Base-by-base conservation (phyloP, 1,139 yeast species). In the Scheffersomyces parashehatae region DNA sequence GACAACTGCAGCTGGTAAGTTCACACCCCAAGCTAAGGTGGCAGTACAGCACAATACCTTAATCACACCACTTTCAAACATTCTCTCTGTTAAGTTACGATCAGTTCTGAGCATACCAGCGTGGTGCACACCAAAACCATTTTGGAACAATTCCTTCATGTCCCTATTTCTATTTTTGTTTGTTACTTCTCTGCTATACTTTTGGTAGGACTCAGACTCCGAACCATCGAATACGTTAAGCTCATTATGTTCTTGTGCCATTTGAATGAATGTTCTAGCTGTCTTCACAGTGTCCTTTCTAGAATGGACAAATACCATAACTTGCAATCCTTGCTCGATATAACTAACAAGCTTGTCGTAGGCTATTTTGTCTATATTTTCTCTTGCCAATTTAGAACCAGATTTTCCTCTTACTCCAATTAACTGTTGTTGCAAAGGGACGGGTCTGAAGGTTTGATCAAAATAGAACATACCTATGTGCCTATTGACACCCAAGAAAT, bases 11-110 rank as follows among this genome's bases (percentile, higher is more conserved):
- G 99, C 99, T 2, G 99, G 99, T 48, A 95, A 73, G 60, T 95
- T 95, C 12, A 95, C 98, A 78, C 99, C 99, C 99, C 99, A 95
- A 0, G 99, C 99, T 46, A 95, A 78, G 0, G 99, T 95, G 0
- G 99, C 96, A 1, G 99, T 95, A 75, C 97, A 90, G 55, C 96
- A 88, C 13, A 95, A 71, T 0, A 95, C 98, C 51, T 86, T 88
- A 47, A 93, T 84, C 0, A 93, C 87, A 31, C 99, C 99, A 29
- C 75, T 73, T 41, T 83, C 76, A 61, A 95, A 95, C 84, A 93
- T 80, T 58, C 83, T 85, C 58, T 95, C 99, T 0, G 95, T 85
- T 48, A 90, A 64, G 55, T 91, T 93, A 59, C 99, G 79, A 58
- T 95, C 99, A 0, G 93, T 73, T 50, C 99, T 75, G 35, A 89